A percentile compares a stretch with the other conserved stretches of the same genome.
phyloP scores from a whole-genome alignment of 1,139 yeast species.

The Taphrina flavorubra region DNA sequence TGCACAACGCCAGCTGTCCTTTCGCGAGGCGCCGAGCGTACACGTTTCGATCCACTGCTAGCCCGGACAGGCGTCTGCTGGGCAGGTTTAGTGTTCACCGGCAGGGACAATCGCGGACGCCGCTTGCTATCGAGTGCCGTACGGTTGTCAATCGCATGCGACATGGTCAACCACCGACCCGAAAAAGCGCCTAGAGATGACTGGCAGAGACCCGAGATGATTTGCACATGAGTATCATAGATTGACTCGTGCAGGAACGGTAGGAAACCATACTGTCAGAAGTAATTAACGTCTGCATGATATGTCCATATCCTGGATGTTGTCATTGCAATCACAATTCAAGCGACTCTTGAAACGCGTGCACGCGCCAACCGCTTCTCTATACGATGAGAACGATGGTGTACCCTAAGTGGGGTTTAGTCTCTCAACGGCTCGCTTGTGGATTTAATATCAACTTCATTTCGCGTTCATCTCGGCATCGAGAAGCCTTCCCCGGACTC shows the following conservation, averaged over 20 bases:
- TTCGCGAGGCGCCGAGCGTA: slow-evolving; percentile 7
- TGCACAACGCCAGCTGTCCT: neutral
- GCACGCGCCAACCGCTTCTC: neutral
- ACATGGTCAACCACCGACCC: neutral
- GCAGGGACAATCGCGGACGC: slow-evolving; percentile 2
- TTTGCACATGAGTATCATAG: too few relatives aligned
- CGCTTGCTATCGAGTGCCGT: neutral
- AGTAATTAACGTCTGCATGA: neutral
- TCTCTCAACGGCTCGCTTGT: neutral
- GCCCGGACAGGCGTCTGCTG: neutral
- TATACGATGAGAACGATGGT: neutral
- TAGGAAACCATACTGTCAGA: too few relatives aligned
- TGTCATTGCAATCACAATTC: slow-evolving; percentile 2
- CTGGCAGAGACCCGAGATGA: too few relatives aligned
- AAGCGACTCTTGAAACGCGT: neutral
- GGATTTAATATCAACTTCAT: neutral
- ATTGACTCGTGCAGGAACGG: too few relatives aligned
- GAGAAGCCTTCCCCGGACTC: neutral
- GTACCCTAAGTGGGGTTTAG: neutral
- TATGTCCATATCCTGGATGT: neutral
- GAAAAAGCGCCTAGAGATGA: too few relatives aligned
- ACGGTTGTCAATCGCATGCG: neutral
- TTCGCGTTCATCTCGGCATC: neutral
- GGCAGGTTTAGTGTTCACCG: neutral
- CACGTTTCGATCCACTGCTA: neutral